A percentile compares a stretch with the other conserved stretches of the same genome.
phyloP scores from a whole-genome alignment of 2,329 filamentous ascomycete genomes.

The Cordyceps cicadae region DNA sequence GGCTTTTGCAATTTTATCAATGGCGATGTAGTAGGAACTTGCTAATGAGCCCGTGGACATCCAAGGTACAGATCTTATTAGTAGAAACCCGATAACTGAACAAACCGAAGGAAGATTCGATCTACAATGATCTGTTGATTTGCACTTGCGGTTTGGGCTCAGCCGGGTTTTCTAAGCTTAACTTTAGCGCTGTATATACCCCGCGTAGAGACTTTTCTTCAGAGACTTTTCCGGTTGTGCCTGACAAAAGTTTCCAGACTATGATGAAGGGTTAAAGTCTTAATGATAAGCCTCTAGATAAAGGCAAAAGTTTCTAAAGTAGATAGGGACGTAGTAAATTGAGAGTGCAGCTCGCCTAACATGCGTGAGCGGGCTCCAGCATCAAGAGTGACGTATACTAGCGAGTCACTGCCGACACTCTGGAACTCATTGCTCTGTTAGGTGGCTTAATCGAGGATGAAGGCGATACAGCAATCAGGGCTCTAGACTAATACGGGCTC shows the following conservation, averaged over 20 bases:
- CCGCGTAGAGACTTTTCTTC: slow-evolving; percentile 6
- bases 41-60: not conserved
- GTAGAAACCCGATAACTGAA: not conserved
- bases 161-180: not conserved
- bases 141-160: not conserved
- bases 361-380: not conserved
- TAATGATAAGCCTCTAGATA: not conserved
- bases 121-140: not conserved
- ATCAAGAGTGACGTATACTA: not conserved
- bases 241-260: not conserved
- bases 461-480: too few relatives aligned
- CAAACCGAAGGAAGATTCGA: not conserved
- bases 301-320: not conserved
- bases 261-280: not conserved
- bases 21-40: not conserved
- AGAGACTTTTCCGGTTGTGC: not conserved
- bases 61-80: not conserved
- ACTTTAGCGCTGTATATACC: slow-evolving; percentile 2
- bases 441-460: too few relatives aligned
- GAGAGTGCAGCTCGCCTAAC: not conserved
- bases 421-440: not conserved
- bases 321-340: not conserved
- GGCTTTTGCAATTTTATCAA: not conserved
- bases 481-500: too few relatives aligned
- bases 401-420: not conserved